Percentiles rank a stretch among this genome's conserved stretches.
Conservation (phyloP, 495 filamentous ascomycete species). For the Neurospora sp. region DNA sequence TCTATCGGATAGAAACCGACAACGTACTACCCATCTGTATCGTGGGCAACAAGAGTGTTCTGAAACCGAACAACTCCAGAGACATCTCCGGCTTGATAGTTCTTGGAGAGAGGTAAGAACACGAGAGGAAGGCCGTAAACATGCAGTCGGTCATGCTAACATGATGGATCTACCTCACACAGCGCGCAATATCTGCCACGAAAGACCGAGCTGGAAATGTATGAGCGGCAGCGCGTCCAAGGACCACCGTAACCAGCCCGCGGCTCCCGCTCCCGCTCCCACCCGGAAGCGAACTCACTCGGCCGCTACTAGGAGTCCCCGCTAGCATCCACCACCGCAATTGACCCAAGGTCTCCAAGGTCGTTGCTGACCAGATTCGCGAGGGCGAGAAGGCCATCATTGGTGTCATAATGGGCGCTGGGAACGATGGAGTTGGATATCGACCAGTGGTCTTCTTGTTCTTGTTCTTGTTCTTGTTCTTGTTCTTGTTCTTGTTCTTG, state of each 20-base stretch:
- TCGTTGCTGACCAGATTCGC: conserved; percentile 72
- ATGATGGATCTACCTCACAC: neutral
- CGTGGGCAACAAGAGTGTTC: neutral
- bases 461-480: neutral
- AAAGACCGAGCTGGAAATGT: too few relatives aligned
- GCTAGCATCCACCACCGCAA: too few relatives aligned
- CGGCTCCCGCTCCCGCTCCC: too few relatives aligned
- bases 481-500: neutral
- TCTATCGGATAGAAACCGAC: neutral
- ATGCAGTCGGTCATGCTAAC: neutral
- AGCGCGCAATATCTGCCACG: too few relatives aligned
- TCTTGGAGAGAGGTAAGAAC: neutral
- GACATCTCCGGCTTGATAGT: neutral
- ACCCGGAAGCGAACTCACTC: too few relatives aligned
- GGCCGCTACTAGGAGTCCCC: too few relatives aligned
- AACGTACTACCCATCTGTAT: neutral
- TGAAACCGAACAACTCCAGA: neutral
- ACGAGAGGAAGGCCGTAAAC: neutral
- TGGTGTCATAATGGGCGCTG: neutral
- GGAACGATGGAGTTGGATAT: neutral
- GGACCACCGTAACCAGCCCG: conserved; percentile 77
- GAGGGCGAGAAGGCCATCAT: neutral
- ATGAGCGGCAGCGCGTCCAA: conserved; percentile 23
- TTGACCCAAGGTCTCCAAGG: conserved; percentile 58
- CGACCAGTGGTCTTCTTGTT: neutral